Evolutionary conservation across 2,329 filamentous ascomycete species (phyloP).

Genomic region (Dactylellina drechsleri): DNA sequence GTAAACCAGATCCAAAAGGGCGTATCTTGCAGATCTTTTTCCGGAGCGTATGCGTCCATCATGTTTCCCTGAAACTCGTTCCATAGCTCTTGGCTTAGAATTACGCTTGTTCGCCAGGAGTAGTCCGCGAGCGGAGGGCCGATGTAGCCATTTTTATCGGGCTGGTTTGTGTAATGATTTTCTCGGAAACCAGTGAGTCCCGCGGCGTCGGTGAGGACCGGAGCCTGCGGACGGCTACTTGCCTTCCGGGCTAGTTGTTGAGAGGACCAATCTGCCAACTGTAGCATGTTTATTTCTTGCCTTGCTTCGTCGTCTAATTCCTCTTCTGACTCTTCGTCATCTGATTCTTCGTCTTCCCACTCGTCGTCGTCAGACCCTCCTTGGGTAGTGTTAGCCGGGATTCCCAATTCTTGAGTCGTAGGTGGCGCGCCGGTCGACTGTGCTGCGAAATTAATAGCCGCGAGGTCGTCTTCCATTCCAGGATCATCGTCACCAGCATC

Average conservation of each 20-base stretch:
- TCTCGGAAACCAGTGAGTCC: neutral
- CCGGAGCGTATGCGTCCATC: neutral
- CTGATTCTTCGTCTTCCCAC: neutral
- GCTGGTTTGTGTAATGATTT: neutral
- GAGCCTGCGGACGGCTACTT: neutral
- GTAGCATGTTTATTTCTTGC: neutral
- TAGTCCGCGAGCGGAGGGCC: constrained; percentile 3
- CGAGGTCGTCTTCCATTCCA: constrained; percentile 6
- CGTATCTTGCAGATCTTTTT: neutral
- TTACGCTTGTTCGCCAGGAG: constrained; percentile 9
- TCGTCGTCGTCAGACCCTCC: too few relatives aligned
- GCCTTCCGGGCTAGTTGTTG: neutral
- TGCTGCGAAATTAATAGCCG: constrained; percentile 8
- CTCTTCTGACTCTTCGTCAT: too few relatives aligned
- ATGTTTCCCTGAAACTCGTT: neutral
- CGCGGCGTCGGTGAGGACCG: neutral
- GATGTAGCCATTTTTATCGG: neutral
- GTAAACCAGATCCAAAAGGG: neutral
- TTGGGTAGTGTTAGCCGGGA: neutral
- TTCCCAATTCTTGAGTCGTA: neutral
- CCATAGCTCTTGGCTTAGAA: neutral
- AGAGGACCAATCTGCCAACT: constrained; percentile 11
- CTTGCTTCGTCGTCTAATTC: neutral
- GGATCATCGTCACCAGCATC: neutral
- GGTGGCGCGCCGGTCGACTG: constrained; percentile 6